Conservation (phyloP, 1,284 basidiomycete species). For the Porodaedalea pini region DNA sequence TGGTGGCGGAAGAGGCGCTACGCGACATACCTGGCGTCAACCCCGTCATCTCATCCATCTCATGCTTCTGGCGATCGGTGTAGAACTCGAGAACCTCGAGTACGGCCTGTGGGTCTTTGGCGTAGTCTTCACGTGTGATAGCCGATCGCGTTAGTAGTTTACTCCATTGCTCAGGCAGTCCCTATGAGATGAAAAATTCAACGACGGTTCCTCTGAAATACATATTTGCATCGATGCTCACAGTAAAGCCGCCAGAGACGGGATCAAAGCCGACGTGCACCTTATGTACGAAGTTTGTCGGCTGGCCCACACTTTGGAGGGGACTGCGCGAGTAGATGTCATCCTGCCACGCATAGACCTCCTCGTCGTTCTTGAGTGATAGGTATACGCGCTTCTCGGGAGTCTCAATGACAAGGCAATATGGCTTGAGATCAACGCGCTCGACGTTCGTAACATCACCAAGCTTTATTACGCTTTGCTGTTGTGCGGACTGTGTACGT, state of each 20-base stretch:
- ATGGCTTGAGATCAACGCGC: conserved; percentile 89
- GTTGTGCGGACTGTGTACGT: conserved; percentile 50
- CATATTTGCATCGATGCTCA: conserved; percentile 35
- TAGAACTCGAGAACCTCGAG: conserved; percentile 98
- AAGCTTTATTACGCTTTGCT: conserved; percentile 66
- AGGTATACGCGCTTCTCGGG: conserved; percentile 78
- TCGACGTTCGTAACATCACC: conserved; percentile 85
- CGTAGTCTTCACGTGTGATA: conserved; percentile 97
- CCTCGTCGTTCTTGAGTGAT: conserved; percentile 89
- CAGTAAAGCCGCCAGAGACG: conserved; percentile 89
- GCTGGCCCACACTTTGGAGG: conserved; percentile 88
- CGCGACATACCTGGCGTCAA: conserved; percentile 26
- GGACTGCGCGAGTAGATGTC: conserved; percentile 93
- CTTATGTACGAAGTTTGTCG: conserved; percentile 97
- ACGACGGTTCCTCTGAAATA: conserved; percentile 6
- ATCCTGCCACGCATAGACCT: conserved; percentile 96
- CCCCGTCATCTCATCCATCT: conserved; percentile 68
- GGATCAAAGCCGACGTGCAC: conserved; percentile 98
- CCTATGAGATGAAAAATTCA: conserved; percentile 47
- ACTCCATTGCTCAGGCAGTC: conserved; percentile 96
- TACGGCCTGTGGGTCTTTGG: conserved; percentile 94
- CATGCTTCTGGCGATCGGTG: conserved; percentile 94
- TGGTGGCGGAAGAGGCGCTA: conserved; percentile 25
- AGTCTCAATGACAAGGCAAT: conserved; percentile 83
- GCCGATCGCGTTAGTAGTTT: conserved; percentile 93